These are phyloP conservation scores for Trametes villosa DNA, from an alignment of 768 basidiomycete species.

Conservation along the genomic window DNA sequence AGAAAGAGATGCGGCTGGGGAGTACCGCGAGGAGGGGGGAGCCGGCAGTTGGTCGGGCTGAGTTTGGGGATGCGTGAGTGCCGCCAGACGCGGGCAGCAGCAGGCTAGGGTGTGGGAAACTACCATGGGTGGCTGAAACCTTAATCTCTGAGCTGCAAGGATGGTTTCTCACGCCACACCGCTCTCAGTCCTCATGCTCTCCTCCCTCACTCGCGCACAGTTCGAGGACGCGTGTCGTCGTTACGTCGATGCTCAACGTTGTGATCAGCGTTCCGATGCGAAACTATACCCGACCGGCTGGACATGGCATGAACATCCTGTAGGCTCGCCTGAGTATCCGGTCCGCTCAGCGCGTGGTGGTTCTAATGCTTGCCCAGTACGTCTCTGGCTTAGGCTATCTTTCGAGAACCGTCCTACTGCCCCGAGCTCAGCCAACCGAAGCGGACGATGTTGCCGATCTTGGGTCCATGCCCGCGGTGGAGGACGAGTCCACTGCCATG, in stretches of 20 bases:
- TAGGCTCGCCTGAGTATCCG: conserved; percentile 40
- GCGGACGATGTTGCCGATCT: conserved; percentile 12
- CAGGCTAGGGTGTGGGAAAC: conserved; percentile 26
- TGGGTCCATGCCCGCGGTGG: conserved; percentile 24
- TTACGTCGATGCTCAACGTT: conserved; percentile 43
- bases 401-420: conserved; percentile 30
- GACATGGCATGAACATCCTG: conserved; percentile 64
- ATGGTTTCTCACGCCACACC: conserved; percentile 47
- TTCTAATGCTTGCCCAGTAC: conserved; percentile 27
- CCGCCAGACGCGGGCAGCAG: conserved; percentile 18
- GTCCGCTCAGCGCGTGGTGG: not conserved
- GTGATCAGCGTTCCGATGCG: not conserved
- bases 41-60: conserved; percentile 55
- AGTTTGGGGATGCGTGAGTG: conserved; percentile 42
- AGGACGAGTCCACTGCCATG: conserved; percentile 44
- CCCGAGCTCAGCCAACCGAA: not conserved
- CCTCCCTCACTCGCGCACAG: conserved; percentile 57
- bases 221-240: conserved; percentile 65
- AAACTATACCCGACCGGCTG: conserved; percentile 44
- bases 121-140: conserved; percentile 60
- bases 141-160: conserved; percentile 56
- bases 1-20: conserved; percentile 39
- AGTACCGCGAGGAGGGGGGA: conserved; percentile 45
- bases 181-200: conserved; percentile 30
- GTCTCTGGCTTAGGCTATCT: conserved; percentile 37